Evolutionary conservation across 768 basidiomycete genomes (phyloP), one percentile per base, ranked within the genome.

Genomic region (Hygrophorus pudorinus): DNA sequence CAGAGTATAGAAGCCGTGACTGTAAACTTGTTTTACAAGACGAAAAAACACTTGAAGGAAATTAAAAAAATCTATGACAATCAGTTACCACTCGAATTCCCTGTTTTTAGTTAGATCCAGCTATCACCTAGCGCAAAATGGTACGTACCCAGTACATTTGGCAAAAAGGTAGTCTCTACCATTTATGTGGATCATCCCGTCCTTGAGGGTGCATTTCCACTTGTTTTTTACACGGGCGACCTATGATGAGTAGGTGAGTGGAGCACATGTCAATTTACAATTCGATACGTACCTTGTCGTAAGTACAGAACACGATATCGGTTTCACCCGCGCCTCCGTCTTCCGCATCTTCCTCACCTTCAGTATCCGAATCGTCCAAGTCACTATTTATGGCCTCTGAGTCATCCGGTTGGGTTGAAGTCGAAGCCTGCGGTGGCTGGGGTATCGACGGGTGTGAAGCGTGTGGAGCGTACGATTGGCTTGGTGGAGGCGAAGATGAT

Each of bases 161-260:
- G 87, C 78, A 58, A 99, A 99, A 12, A 99, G 75, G 65, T 98
- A 99, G 57, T 99, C 96, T 56, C 87, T 90, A 24, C 94, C 94
- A 51, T 96, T 96, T 53, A 96, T 78, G 53, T 91, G 88, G 50
- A 97, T 87, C 82, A 98, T 90, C 2, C 96, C 96, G 52, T 98
- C 96, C 65, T 96, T 96, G 41, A 99, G 73, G 17, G 89, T 81
- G 48, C 92, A 93, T 71, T 98, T 99, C 96, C 96, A 99, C 68
- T 98, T 99, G 68, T 96, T 98, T 68, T 98, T 99, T 18, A 98
- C 94, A n/a, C 96, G 76, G 35, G 93, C 91, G 29, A 98, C 94
- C 93, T 98, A 52, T 24, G 27, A 34, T 13, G 31, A 40, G 14
- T 37, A 47, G 12, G 14, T 16, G 50, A 49, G 14, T 33, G 34